Evolutionary conservation across 768 basidiomycete species (phyloP).

Genomic region (Serendipita sp.): DNA sequence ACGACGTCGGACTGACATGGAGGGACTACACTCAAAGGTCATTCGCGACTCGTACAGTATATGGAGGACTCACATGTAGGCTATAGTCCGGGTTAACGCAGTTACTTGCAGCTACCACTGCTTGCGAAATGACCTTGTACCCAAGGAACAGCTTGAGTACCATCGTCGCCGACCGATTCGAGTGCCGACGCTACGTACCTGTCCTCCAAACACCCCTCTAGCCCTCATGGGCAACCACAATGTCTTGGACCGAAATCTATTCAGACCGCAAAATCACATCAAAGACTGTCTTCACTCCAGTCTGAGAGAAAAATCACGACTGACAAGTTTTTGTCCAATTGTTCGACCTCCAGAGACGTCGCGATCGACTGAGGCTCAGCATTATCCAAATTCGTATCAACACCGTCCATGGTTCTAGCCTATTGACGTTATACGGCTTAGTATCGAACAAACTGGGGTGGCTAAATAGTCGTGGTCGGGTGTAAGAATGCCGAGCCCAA

Average conservation of each 20-base stretch:
- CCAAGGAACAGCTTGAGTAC: neutral
- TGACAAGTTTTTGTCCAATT: conserved; percentile 48
- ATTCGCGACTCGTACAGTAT: neutral
- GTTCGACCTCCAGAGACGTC: conserved; percentile 60
- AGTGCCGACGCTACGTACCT: conserved; percentile 1
- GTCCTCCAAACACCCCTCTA: conserved; percentile 68
- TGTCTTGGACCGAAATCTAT: conserved; percentile 54
- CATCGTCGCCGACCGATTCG: neutral
- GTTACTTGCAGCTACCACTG: conserved; percentile 63
- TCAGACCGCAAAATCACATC: conserved; percentile 43
- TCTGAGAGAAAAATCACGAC: neutral
- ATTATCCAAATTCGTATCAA: neutral
- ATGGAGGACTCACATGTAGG: conserved; percentile 45
- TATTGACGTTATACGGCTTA: neutral
- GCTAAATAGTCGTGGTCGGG: neutral
- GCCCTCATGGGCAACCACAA: conserved; percentile 43
- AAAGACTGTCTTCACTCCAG: neutral
- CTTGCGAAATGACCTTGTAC: conserved; percentile 64
- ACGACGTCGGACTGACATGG: conserved; percentile 29
- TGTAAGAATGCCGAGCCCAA: neutral
- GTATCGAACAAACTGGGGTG: no score
- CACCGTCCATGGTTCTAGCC: neutral
- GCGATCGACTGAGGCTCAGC: conserved; percentile 35
- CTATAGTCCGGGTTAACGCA: conserved; percentile 47
- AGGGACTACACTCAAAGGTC: conserved; percentile 30